Percentiles rank a stretch among this genome's conserved stretches.
Evolutionary conservation across 1,139 yeast species (phyloP).

Genomic region (Pichia sorboxylosa): DNA sequence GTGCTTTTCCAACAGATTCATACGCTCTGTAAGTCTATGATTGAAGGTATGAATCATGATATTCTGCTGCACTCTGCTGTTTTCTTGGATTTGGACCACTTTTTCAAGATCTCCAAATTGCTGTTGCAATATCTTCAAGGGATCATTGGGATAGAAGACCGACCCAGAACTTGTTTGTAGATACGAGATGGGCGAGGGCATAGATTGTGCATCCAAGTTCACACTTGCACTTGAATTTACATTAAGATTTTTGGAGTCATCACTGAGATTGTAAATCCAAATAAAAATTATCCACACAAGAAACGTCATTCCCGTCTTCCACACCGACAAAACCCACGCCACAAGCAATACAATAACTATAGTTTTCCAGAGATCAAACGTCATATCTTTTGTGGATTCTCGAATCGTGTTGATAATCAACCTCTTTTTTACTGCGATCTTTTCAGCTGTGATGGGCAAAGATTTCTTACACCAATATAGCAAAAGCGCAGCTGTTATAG

Average conservation of each 20-base stretch:
- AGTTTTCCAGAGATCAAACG: slow-evolving; percentile 7
- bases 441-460: no score
- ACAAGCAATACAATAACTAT: slow-evolving; percentile 3
- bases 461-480: no score
- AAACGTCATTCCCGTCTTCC: slow-evolving; percentile 6
- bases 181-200: no score
- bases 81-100: slow-evolving; percentile 1
- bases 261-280: slow-evolving; percentile 10
- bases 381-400: not conserved
- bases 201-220: no score
- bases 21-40: slow-evolving; percentile 7
- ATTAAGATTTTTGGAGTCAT: no score
- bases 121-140: slow-evolving; percentile 4
- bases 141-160: no score
- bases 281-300: slow-evolving; percentile 7
- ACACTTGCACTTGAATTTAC: no score
- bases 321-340: slow-evolving; percentile 8
- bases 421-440: not conserved
- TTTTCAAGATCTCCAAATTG: slow-evolving; percentile 5
- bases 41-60: slow-evolving; percentile 7
- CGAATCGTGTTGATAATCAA: not conserved
- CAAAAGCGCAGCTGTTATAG: no score
- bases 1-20: slow-evolving; percentile 8
- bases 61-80: slow-evolving; percentile 9
- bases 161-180: no score